These are phyloP conservation scores for Aspergillus bridgeri DNA, from an alignment of 495 filamentous ascomycete genomes.

Conservation along the genomic window DNA sequence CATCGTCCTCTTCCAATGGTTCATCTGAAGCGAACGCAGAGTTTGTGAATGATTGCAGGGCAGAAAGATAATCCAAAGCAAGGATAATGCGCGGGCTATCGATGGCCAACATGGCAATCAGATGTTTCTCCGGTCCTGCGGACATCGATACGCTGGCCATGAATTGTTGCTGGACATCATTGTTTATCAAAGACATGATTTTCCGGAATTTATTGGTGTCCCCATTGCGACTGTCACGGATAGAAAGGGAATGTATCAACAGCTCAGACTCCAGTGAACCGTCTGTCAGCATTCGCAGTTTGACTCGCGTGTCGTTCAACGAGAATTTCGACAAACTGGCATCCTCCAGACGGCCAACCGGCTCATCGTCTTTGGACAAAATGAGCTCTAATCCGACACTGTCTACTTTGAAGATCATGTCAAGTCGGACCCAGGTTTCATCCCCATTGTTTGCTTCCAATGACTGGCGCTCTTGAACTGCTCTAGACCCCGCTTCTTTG, in stretches of 20 bases:
- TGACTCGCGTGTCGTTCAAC: conserved; percentile 84
- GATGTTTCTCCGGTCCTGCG: conserved; percentile 72
- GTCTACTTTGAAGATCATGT: conserved; percentile 86
- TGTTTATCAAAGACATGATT: conserved; percentile 96
- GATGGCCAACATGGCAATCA: conserved; percentile 90
- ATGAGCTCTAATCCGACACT: conserved; percentile 87
- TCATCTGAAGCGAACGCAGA: conserved; percentile 62
- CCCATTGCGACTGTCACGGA: conserved; percentile 78
- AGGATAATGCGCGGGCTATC: conserved; percentile 95
- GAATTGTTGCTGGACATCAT: conserved; percentile 87
- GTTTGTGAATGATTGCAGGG: conserved; percentile 76
- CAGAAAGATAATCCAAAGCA: conserved; percentile 90
- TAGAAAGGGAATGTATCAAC: conserved; percentile 90
- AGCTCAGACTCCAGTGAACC: conserved; percentile 90
- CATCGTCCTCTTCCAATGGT: conserved; percentile 52
- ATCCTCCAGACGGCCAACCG: conserved; percentile 71
- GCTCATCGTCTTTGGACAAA: conserved; percentile 66
- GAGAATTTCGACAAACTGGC: conserved; percentile 91
- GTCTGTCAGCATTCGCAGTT: conserved; percentile 92
- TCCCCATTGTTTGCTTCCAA: conserved; percentile 61
- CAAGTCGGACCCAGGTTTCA: conserved; percentile 87
- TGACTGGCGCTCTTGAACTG: conserved; percentile 49
- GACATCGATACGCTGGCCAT: conserved; percentile 97
- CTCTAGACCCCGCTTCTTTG: conserved; percentile 34
- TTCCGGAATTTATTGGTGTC: conserved; percentile 95